Evolutionary conservation across 495 filamentous ascomycete genomes (phyloP).

Genomic region (Penicillium antarcticum): DNA sequence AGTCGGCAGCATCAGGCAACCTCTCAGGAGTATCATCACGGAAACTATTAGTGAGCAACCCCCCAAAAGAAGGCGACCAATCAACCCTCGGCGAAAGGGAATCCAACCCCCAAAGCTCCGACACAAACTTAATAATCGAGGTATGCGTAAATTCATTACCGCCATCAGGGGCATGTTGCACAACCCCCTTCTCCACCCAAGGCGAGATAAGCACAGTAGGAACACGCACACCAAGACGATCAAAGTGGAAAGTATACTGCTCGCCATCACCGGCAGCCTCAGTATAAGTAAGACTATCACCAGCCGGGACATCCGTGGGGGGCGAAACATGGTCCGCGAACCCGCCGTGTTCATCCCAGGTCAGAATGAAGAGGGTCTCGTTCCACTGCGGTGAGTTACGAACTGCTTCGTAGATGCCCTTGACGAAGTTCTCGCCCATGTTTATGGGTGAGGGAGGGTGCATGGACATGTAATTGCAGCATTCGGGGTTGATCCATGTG

Average conservation of each 20-base stretch:
- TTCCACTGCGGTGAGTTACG: slow-evolving; percentile 48
- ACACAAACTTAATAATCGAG: slow-evolving; percentile 41
- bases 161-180: slow-evolving; percentile 35
- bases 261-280: slow-evolving; percentile 38
- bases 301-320: slow-evolving; percentile 39
- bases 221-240: slow-evolving; percentile 48
- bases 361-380: slow-evolving; percentile 47
- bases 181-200: slow-evolving; percentile 41
- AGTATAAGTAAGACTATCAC: slow-evolving; percentile 41
- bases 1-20: slow-evolving; percentile 24
- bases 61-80: slow-evolving; percentile 40
- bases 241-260: slow-evolving; percentile 45
- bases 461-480: slow-evolving; percentile 48
- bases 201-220: slow-evolving; percentile 50
- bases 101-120: slow-evolving; percentile 43
- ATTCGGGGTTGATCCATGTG: slow-evolving; percentile 52
- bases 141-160: slow-evolving; percentile 43
- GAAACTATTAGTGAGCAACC: slow-evolving; percentile 28
- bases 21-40: slow-evolving; percentile 27
- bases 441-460: slow-evolving; percentile 47
- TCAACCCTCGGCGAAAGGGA: slow-evolving; percentile 39
- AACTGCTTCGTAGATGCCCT: slow-evolving; percentile 49
- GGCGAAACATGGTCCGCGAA: slow-evolving; percentile 50
- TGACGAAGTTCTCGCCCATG: slow-evolving; percentile 48
- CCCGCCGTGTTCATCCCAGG: slow-evolving; percentile 50